These are phyloP conservation scores for Diutina neorugosa DNA, from an alignment of 1,139 yeast species.

Conservation along the genomic window DNA sequence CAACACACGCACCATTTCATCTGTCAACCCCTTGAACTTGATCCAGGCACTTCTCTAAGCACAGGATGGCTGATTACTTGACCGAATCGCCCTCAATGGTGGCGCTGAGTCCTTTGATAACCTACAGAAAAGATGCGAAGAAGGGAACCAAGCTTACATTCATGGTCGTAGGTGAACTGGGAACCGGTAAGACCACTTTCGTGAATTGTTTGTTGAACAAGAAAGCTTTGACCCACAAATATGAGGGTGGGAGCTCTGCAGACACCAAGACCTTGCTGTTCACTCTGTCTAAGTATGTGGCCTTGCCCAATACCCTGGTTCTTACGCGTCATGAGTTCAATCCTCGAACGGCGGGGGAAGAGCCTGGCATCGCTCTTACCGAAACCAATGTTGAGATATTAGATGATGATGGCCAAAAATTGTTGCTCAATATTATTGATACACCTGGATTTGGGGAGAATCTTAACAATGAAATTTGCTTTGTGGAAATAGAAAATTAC, in stretches of 20 bases:
- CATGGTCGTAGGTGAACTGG: conserved; percentile 19
- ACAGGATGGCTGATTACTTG: conserved; percentile 14
- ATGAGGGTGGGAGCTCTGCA: conserved; percentile 17
- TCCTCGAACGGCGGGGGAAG: conserved; percentile 34
- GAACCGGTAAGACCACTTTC: conserved; percentile 18
- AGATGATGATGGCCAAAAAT: conserved; percentile 66
- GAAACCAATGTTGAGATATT: conserved; percentile 58
- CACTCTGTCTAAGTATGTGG: conserved; percentile 30
- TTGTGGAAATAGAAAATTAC: conserved; percentile 50
- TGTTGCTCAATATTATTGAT: conserved; percentile 51
- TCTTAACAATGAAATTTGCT: conserved; percentile 49
- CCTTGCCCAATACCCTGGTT: conserved; percentile 32
- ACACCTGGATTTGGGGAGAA: conserved; percentile 77
- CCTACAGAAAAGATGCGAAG: conserved; percentile 59
- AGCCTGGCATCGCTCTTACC: conserved; percentile 52
- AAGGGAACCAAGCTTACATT: conserved; percentile 65
- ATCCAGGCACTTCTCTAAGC: not conserved
- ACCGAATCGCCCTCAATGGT: conserved; percentile 25
- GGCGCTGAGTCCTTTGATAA: conserved; percentile 33
- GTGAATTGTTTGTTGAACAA: conserved; percentile 47
- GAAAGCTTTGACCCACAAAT: conserved; percentile 48
- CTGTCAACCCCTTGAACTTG: not conserved
- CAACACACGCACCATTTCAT: not conserved
- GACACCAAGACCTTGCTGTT: conserved; percentile 40
- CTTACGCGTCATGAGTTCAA: conserved; percentile 31